A percentile compares a stretch with the other conserved stretches of the same genome.
Evolutionary conservation across 139 green algal species (phyloP).

Genomic region (Chlorella sorokiniana): DNA sequence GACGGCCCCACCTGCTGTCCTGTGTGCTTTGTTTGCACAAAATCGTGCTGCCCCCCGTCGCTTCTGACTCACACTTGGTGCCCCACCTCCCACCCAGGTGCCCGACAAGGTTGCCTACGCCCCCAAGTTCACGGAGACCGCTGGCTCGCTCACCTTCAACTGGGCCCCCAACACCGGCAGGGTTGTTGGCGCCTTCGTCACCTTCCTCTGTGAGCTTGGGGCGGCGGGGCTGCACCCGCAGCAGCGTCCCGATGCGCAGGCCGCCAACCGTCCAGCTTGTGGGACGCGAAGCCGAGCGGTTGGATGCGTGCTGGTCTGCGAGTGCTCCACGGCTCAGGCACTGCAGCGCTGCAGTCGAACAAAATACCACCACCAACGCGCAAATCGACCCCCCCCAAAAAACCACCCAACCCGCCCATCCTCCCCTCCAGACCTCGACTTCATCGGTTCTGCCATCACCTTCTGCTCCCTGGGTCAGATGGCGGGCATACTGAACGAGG

Average conservation of each 20-base stretch:
- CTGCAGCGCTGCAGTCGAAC: too few relatives aligned
- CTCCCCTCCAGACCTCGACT: slow-evolving; percentile 51
- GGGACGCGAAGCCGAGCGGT: too few relatives aligned
- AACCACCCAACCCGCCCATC: not conserved
- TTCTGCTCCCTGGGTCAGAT: slow-evolving; percentile 53
- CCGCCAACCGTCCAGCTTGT: too few relatives aligned
- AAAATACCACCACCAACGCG: too few relatives aligned
- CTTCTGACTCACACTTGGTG: not conserved
- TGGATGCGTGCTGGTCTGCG: too few relatives aligned
- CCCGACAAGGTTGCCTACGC: slow-evolving; percentile 25
- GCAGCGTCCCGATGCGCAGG: too few relatives aligned
- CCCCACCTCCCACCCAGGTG: too few relatives aligned
- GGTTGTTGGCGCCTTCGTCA: slow-evolving; percentile 38
- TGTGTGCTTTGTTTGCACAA: not conserved
- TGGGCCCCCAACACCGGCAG: slow-evolving; percentile 51
- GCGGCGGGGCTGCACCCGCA: too few relatives aligned
- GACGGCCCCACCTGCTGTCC: too few relatives aligned
- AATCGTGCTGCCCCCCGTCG: slow-evolving; percentile 34
- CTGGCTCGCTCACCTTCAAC: slow-evolving; percentile 54
- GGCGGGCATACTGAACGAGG: slow-evolving; percentile 46
- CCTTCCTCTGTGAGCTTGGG: slow-evolving; percentile 48
- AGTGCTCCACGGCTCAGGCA: too few relatives aligned
- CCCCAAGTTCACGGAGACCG: slow-evolving; percentile 33
- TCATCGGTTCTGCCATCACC: slow-evolving; percentile 55
- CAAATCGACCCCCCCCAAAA: too few relatives aligned